Conservation (phyloP, 768 basidiomycete genomes). For the Dendrothele bispora region DNA sequence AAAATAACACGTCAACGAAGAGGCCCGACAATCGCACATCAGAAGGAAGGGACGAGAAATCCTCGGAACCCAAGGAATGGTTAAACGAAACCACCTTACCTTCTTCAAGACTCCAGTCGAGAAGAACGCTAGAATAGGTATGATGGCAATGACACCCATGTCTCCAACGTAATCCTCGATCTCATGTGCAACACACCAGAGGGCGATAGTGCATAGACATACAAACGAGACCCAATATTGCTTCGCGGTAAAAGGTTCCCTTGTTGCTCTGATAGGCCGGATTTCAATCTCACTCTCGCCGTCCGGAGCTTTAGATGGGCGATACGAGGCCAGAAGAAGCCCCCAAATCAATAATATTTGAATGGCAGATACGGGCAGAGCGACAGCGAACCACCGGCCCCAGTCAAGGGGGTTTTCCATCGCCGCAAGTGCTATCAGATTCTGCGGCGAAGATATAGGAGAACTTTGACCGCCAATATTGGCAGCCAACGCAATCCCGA, state of each 20-base stretch:
- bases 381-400: slow-evolving; percentile 92
- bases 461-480: slow-evolving; percentile 98
- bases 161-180: slow-evolving; percentile 82
- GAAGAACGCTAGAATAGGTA: slow-evolving; percentile 93
- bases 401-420: slow-evolving; percentile 90
- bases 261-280: slow-evolving; percentile 78
- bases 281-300: slow-evolving; percentile 82
- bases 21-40: not conserved
- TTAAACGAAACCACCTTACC: slow-evolving; percentile 40
- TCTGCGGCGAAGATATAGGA: slow-evolving; percentile 97
- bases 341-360: slow-evolving; percentile 93
- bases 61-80: not conserved
- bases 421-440: slow-evolving; percentile 84
- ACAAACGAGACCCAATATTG: slow-evolving; percentile 91
- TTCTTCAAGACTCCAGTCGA: slow-evolving; percentile 92
- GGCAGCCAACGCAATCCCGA: slow-evolving; percentile 96
- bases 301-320: slow-evolving; percentile 67
- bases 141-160: slow-evolving; percentile 96
- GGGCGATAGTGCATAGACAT: slow-evolving; percentile 76
- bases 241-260: slow-evolving; percentile 76
- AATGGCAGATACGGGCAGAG: slow-evolving; percentile 84
- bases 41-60: slow-evolving; percentile 1
- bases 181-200: slow-evolving; percentile 88
- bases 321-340: slow-evolving; percentile 81
- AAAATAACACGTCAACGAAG: slow-evolving; percentile 7